phyloP scores from a whole-genome alignment of 257 asterid species.

The Agastache rugosa region DNA sequence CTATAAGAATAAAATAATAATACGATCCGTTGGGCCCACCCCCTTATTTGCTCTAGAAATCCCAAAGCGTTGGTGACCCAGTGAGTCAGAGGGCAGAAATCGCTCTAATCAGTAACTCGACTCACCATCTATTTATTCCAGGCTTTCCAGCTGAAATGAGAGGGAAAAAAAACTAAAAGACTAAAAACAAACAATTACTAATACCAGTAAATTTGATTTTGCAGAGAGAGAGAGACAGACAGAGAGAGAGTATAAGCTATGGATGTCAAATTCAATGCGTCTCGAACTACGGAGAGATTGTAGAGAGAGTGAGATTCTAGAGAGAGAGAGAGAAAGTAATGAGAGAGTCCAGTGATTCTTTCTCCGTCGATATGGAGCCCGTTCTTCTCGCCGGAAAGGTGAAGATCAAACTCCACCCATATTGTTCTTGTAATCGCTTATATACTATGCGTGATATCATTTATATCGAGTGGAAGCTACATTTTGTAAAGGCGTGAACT shows the following conservation, averaged over 20 bases:
- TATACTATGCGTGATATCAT: background rate
- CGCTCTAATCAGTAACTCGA: slow-evolving; percentile 35
- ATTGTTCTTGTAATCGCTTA: background rate
- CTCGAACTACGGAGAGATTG: slow-evolving; percentile 33
- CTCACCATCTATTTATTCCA: slow-evolving; percentile 15
- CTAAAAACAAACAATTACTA: background rate
- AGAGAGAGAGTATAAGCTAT: slow-evolving; percentile 47
- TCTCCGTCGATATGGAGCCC: slow-evolving; percentile 68
- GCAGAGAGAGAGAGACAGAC: slow-evolving; percentile 34
- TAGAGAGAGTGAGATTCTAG: slow-evolving; percentile 33
- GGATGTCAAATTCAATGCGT: slow-evolving; percentile 53
- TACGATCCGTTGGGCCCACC: too few species aligned
- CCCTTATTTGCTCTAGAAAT: background rate
- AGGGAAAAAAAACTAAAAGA: slow-evolving; percentile 15
- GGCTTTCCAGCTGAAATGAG: background rate
- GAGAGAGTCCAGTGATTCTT: slow-evolving; percentile 77
- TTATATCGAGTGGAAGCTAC: slow-evolving; percentile 23
- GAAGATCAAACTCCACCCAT: slow-evolving; percentile 35
- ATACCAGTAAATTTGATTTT: background rate
- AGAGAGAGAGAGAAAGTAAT: slow-evolving; percentile 43
- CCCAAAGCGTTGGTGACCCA: slow-evolving; percentile 50
- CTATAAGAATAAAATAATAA: too few species aligned
- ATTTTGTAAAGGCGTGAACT: slow-evolving; percentile 16
- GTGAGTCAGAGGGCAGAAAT: slow-evolving; percentile 1
- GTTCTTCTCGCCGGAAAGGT: slow-evolving; percentile 72